Evolutionary conservation across 257 asterid genomes (phyloP), one percentile per base, ranked within the genome.

Genomic region (Pogostemon cablin): DNA sequence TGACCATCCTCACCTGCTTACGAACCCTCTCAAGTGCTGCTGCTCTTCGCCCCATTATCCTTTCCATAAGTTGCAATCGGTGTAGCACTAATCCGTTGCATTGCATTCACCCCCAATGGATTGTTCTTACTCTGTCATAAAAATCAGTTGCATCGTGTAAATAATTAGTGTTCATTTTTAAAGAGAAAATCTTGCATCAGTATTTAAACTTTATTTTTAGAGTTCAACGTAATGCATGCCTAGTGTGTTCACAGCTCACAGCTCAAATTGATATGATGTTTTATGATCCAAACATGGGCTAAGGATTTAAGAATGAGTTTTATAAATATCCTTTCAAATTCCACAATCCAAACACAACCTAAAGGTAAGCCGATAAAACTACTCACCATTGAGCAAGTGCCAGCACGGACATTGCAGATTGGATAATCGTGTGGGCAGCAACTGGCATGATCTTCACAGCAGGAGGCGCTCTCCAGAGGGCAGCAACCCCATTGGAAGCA

Each of bases 371-470:
- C 1, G 35, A 65, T 6, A 6, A 48, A 6, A 15, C 5, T 39
- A 60, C 91, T 79, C 73, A 87, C 96, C 10, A 81, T 39, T 10
- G 92, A 81, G 79, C 98, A 92, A 32, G 98, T 89, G 74, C 96
- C 96, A 0, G 95, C 85, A 4, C 5, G 8, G 5, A 82, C 17
- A 25, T 92, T 75, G 83, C 98, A 92, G 6, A 92, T 90, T 0
- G 98, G 98, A 52, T 86, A 90, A 3, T 86, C 91, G 3, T 90
- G 88, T 0, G 96, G 96, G 75, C 98, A 92, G 82, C 98, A 92
- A 69, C 96, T 88, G 77, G 72, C 72, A 49, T 85, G 86, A 54
- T 90, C 98, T 0, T 86, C 90, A 72, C 98, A 92, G 80, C 96
- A 92, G 0, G 91, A 75, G 47, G 96, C 96, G 0, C 86, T 83